phyloP scores from a whole-genome alignment of 2,329 filamentous ascomycete genomes.

The Cladorrhinum sp. region DNA sequence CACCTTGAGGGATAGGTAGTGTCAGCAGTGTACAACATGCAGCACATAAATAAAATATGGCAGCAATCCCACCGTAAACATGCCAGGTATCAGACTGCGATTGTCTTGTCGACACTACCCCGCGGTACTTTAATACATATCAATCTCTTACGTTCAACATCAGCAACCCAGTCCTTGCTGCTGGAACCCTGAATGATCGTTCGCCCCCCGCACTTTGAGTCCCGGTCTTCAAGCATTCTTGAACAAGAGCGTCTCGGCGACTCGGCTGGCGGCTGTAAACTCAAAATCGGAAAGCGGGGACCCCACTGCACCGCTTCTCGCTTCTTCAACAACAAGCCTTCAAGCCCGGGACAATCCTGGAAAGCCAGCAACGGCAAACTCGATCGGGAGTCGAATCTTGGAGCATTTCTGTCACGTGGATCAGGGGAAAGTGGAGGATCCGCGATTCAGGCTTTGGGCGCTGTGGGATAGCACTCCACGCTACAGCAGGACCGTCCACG shows the following conservation, averaged over 20 bases:
- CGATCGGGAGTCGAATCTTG: conserved; percentile 12
- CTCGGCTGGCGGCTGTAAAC: background rate
- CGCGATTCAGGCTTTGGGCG: conserved; percentile 8
- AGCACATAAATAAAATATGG: too few species aligned
- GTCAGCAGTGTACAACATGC: too few species aligned
- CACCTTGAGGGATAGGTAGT: too few species aligned
- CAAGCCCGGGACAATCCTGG: conserved; percentile 4
- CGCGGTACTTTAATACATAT: background rate
- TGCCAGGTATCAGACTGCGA: too few species aligned
- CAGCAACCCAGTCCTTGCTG: background rate
- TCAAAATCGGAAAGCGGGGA: conserved; percentile 1
- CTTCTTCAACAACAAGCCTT: background rate
- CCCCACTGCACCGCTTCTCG: background rate
- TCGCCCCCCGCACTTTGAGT: background rate
- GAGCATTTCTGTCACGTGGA: conserved; percentile 4
- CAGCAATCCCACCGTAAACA: too few species aligned
- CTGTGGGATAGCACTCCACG: background rate
- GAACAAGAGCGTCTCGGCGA: background rate
- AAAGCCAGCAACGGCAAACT: conserved; percentile 10
- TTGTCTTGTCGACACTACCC: background rate
- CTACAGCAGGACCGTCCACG: background rate
- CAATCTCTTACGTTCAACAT: background rate
- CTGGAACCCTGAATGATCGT: background rate
- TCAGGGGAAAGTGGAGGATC: conserved; percentile 6
- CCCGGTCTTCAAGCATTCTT: background rate